These are phyloP conservation scores for Mortierella sp. DNA, from an alignment of 371 early-diverging fungal species.

Conservation along the genomic window DNA sequence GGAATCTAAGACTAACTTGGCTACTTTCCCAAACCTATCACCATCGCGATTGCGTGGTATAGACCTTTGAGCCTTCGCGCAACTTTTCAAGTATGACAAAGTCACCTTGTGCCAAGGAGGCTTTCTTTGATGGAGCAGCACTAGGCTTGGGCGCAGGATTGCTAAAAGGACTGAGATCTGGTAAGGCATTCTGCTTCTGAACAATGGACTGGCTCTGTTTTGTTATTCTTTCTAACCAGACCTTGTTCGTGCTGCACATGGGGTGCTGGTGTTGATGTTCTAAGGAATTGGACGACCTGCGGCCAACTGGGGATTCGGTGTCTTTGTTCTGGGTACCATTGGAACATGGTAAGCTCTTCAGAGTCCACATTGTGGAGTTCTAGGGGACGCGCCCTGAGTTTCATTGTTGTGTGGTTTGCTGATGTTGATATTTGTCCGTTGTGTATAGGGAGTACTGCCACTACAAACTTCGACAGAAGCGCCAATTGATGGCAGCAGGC, in stretches of 20 bases:
- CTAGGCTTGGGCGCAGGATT: conserved; percentile 44
- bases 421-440: not conserved
- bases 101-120: conserved; percentile 49
- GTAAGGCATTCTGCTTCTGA: conserved; percentile 1
- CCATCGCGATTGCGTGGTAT: not conserved
- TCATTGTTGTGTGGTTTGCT: too few relatives aligned
- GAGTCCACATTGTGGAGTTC: too few relatives aligned
- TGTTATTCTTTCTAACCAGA: too few relatives aligned
- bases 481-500: conserved; percentile 50
- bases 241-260: too few relatives aligned
- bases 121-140: conserved; percentile 49
- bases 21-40: not conserved
- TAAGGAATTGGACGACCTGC: conserved; percentile 35
- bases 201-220: not conserved
- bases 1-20: not conserved
- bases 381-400: too few relatives aligned
- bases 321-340: conserved; percentile 44
- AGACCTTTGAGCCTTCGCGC: conserved; percentile 44
- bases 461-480: conserved; percentile 43
- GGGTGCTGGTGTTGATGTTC: too few relatives aligned
- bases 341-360: conserved; percentile 53
- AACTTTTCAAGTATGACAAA: conserved; percentile 44
- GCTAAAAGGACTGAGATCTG: conserved; percentile 37
- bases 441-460: conserved; percentile 49
- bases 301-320: conserved; percentile 51